Base-by-base conservation (phyloP, 805 yeast species). In the Kurtzmaniella cleridarum region DNA sequence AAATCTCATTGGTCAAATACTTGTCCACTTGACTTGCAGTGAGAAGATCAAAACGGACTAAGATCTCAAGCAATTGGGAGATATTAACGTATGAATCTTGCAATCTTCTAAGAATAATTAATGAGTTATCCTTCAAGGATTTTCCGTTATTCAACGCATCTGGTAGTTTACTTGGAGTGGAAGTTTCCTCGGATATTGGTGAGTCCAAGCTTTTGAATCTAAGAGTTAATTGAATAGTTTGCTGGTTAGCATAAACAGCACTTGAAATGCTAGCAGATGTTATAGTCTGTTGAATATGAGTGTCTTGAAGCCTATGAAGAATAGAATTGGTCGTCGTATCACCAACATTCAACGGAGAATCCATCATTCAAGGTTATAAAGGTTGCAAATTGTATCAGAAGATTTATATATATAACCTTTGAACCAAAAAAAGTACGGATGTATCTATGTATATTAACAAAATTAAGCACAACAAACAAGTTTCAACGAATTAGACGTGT, bases 51-150 rank as follows among this genome's bases (percentile, higher is more conserved):
- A 66, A 54, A 27, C 45, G 49, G n/a, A 57, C 49, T 34, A 66
- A 53, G 13, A 66, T 54, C n/a, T 45, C 47, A 40, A 68, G 57
- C 43, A 68, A 49, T 41, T 67, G 74, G 11, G 57, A 49, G 20
- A 66, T 50, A 46, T 68, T 68, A 31, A 68, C 52, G 42, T 58
- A 68, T 13, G 71, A 63, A 47, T 68, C 74, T 38, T 62, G 69
- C 15, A 66, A 69, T 16, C 72, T 52, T 47, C 74, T 56, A 42
- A 68, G 58, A 17, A 68, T 54, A 9, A 45, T 39, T 8, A 56
- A 35, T n/a, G 48, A 40, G 11, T 33, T 40, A 28, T 8, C 16
- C 8, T 28, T 20, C 35, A 41, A 3, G 43, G 29, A 8, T 11
- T 15, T 34, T 6, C 31, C 14, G 36, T 18, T 14, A 17, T 14